phyloP scores from a whole-genome alignment of 345 rosid genomes.

The Melaleuca quinquenervia region DNA sequence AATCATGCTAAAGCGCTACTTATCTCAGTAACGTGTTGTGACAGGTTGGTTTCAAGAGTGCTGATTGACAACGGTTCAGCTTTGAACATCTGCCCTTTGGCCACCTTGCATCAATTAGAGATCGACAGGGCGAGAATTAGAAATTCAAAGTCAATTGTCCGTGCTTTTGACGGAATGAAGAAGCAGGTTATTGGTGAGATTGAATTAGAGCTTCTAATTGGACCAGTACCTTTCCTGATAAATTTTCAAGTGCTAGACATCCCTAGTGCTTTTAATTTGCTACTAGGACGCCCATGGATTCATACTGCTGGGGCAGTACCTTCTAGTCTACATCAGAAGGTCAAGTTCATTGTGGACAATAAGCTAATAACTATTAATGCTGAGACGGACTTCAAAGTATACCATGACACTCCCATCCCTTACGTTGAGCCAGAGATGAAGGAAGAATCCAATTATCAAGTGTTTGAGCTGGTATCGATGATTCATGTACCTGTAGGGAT shows the following conservation, averaged over 20 bases:
- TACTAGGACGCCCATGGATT: background rate
- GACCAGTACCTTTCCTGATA: background rate
- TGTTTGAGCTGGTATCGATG: background rate
- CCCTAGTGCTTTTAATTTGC: background rate
- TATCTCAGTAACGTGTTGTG: background rate
- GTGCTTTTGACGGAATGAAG: background rate
- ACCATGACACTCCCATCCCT: background rate
- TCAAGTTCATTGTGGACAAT: background rate
- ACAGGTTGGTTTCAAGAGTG: background rate
- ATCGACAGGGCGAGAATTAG: too few species aligned
- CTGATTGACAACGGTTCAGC: background rate
- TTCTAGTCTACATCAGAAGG: background rate
- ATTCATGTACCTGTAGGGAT: too few species aligned
- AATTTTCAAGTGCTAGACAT: background rate
- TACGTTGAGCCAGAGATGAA: background rate
- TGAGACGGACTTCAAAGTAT: background rate
- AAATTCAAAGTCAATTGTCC: background rate
- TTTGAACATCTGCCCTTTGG: background rate
- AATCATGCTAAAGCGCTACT: background rate
- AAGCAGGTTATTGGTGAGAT: background rate
- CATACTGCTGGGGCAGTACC: background rate
- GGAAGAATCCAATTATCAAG: background rate
- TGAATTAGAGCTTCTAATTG: background rate
- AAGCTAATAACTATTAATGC: background rate
- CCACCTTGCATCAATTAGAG: background rate